Conservation (phyloP, 2,329 filamentous ascomycete species). For the Fusarium mangiferae region DNA sequence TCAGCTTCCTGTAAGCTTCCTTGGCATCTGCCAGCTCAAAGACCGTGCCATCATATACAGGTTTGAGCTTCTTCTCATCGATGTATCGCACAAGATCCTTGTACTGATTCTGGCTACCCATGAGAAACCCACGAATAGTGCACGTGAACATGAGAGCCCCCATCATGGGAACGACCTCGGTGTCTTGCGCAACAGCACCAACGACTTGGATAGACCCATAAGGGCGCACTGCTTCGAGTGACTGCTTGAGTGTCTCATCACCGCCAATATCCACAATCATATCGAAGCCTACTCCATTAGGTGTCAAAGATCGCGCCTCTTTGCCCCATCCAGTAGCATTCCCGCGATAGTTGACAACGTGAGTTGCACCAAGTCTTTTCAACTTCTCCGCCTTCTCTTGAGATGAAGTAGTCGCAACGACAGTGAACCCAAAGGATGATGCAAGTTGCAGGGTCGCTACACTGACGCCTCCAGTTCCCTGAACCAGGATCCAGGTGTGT, state of each 20-base stretch:
- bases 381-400: constrained; percentile 64
- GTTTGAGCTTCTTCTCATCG: constrained; percentile 46
- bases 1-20: constrained; percentile 47
- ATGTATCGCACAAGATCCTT: constrained; percentile 46
- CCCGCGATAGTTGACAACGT: constrained; percentile 70
- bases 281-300: constrained; percentile 64
- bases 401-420: constrained; percentile 69
- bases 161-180: constrained; percentile 39
- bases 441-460: constrained; percentile 54
- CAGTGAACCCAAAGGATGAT: constrained; percentile 60
- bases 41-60: constrained; percentile 45
- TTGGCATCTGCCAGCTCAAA: constrained; percentile 48
- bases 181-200: constrained; percentile 45
- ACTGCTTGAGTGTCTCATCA: constrained; percentile 66
- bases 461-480: constrained; percentile 55
- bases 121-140: constrained; percentile 45
- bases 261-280: constrained; percentile 75
- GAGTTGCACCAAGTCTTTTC: constrained; percentile 65
- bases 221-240: constrained; percentile 59
- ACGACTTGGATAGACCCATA: constrained; percentile 49
- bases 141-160: constrained; percentile 40
- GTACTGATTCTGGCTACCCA: constrained; percentile 44
- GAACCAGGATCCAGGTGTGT: constrained; percentile 50
- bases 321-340: constrained; percentile 67
- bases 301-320: constrained; percentile 61